Evolutionary conservation across 1,284 basidiomycete genomes (phyloP).

Genomic region (Ceratobasidium sp.): DNA sequence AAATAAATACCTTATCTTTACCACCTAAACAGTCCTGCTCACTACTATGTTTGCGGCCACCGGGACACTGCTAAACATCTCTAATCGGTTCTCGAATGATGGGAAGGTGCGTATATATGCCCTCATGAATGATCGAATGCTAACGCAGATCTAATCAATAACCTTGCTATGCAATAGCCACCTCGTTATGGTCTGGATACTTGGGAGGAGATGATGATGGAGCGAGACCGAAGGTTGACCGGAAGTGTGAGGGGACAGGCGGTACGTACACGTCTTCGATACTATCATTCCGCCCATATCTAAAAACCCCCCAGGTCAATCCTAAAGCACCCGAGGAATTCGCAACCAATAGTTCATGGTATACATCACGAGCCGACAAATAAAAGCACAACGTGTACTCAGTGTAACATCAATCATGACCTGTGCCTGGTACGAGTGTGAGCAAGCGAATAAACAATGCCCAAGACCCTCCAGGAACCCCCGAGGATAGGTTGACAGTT

Average conservation of each 20-base stretch:
- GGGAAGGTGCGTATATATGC: conserved; percentile 78
- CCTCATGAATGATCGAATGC: neutral
- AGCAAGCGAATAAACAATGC: neutral
- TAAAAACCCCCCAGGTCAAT: conserved; percentile 69
- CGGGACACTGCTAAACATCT: conserved; percentile 85
- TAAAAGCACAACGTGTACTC: neutral
- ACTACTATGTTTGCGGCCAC: conserved; percentile 90
- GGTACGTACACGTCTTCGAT: conserved; percentile 59
- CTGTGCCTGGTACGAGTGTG: conserved; percentile 46
- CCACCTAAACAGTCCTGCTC: conserved; percentile 73
- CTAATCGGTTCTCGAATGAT: conserved; percentile 84
- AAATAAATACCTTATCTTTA: conserved; percentile 7
- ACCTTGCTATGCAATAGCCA: conserved; percentile 66
- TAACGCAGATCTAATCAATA: conserved; percentile 32
- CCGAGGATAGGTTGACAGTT: neutral
- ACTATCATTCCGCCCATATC: neutral
- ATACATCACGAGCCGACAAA: conserved; percentile 59
- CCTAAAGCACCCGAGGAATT: conserved; percentile 80
- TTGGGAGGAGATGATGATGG: conserved; percentile 98
- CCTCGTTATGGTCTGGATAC: conserved; percentile 85
- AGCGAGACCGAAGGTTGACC: conserved; percentile 88
- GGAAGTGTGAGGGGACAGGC: conserved; percentile 87
- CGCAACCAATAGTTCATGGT: conserved; percentile 83
- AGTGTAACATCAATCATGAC: conserved; percentile 59
- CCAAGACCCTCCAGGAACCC: neutral